phyloP scores from a whole-genome alignment of 2,329 filamentous ascomycete genomes.

The Aspergillus japonicus region DNA sequence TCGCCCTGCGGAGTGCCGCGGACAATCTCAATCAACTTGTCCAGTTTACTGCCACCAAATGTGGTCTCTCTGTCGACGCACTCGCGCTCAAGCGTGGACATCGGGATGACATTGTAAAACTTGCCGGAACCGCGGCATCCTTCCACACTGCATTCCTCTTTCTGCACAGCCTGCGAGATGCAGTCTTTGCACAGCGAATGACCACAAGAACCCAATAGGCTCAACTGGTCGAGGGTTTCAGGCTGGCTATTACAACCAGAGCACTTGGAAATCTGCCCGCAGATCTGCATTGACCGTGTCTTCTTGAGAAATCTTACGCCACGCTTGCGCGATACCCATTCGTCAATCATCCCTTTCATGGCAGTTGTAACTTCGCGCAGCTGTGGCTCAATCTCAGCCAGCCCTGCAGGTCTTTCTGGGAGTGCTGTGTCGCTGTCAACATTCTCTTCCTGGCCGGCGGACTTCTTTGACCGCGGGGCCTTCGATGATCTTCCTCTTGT shows the following conservation, averaged over 20 bases:
- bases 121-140: slow-evolving; percentile 44
- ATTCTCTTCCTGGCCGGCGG: background rate
- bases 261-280: slow-evolving; percentile 25
- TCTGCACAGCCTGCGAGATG: slow-evolving; percentile 19
- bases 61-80: slow-evolving; percentile 19
- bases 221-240: slow-evolving; percentile 31
- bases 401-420: slow-evolving; percentile 15
- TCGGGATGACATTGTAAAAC: slow-evolving; percentile 43
- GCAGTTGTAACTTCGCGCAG: slow-evolving; percentile 21
- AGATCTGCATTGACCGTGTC: slow-evolving; percentile 21
- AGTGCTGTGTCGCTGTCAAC: background rate
- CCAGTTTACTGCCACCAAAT: slow-evolving; percentile 50
- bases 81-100: slow-evolving; percentile 35
- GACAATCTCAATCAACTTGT: slow-evolving; percentile 48
- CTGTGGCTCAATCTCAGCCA: slow-evolving; percentile 17
- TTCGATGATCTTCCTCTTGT: background rate
- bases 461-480: background rate
- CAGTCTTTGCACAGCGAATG: slow-evolving; percentile 52
- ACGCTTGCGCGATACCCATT: slow-evolving; percentile 24
- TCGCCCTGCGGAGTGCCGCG: slow-evolving; percentile 43
- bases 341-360: slow-evolving; percentile 21
- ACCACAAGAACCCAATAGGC: slow-evolving; percentile 51
- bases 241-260: slow-evolving; percentile 31
- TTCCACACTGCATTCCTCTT: slow-evolving; percentile 40
- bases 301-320: slow-evolving; percentile 26